phyloP scores from a whole-genome alignment of 2,329 filamentous ascomycete genomes.

The Dactylellina sp. region DNA sequence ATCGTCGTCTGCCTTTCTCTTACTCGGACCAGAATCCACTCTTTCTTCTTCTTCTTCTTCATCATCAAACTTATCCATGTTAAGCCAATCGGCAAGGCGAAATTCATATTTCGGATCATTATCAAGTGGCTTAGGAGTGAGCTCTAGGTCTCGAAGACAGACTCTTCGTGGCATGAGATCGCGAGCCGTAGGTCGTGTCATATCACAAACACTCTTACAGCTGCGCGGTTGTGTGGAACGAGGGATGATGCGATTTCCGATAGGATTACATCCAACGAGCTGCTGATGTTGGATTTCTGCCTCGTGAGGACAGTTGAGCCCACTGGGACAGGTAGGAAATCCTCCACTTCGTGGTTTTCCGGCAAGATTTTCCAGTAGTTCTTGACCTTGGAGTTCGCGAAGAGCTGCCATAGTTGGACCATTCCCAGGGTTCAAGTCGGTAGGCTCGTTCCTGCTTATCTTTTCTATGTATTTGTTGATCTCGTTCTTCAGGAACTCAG shows the following conservation, averaged over 20 bases:
- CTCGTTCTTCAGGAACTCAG: not conserved
- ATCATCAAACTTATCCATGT: not conserved
- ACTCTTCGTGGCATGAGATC: not conserved
- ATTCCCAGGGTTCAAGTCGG: not conserved
- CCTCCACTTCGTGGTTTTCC: not conserved
- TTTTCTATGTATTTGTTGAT: not conserved
- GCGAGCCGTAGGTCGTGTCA: not conserved
- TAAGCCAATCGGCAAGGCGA: not conserved
- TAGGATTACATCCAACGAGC: not conserved
- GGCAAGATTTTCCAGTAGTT: not conserved
- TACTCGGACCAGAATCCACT: not conserved
- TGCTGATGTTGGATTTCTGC: not conserved
- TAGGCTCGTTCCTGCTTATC: not conserved
- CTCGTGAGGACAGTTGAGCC: conserved; percentile 3
- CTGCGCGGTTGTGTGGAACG: not conserved
- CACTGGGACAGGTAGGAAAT: not conserved
- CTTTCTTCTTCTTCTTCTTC: not conserved
- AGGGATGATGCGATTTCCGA: not conserved
- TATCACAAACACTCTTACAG: too few species aligned
- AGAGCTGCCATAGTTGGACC: not conserved
- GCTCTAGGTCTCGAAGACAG: not conserved
- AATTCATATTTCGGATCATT: not conserved
- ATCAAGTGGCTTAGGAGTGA: not conserved
- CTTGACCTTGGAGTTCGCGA: not conserved
- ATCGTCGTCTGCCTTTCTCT: conserved; percentile 11